Evolutionary conservation across 23 red algal species (phyloP), one percentile per base, ranked within the genome.

Genomic region (Rhodosorus marinus): DNA sequence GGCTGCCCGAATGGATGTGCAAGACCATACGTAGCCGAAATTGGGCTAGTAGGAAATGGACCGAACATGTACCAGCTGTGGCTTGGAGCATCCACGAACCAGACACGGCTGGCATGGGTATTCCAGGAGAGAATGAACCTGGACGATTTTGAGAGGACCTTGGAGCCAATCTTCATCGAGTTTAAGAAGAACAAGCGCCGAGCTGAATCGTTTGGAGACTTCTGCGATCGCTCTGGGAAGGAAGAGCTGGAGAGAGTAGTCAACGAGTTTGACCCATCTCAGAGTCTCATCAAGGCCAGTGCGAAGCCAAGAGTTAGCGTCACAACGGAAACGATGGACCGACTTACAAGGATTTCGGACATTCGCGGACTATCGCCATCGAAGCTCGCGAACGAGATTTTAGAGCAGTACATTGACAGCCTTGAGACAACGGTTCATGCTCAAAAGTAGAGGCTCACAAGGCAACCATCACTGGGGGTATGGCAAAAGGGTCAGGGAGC

Each of bases 1-100:
- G 87, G 87, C 31, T 98, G 90, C 51, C 90, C 90, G 22, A 98
- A 98, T 54, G 90, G 90, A 4, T 98, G 90, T 49, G 65, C 72
- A 5, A 71, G 90, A 29, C 90, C 90, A 14, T 98, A 98, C 59
- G 86, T 86, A 73, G 90, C 90, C 11, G 90, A 98, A 55, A 31
- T 98, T 5, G 90, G 76, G n/a, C 66, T 98, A 49, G 90, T 98
- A 20, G 90, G 90, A 8, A 63, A 42, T 8, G 90, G 79, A 14
- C 73, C 65, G 5, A 72, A 49, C 25, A 56, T 65, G 2, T 98
- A 98, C 45, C 90, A 98, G 62, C 14, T 98, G 29, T 98, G 90
- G 90, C 45, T 98, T 28, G 90, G 90, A 2, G 90, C 79, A 11
- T 59, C 56, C 52, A 64, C 90, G 4, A 52, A 80, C 57, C 78